Conservation (phyloP, 1,284 basidiomycete genomes). For the Leccinum ponderosum region DNA sequence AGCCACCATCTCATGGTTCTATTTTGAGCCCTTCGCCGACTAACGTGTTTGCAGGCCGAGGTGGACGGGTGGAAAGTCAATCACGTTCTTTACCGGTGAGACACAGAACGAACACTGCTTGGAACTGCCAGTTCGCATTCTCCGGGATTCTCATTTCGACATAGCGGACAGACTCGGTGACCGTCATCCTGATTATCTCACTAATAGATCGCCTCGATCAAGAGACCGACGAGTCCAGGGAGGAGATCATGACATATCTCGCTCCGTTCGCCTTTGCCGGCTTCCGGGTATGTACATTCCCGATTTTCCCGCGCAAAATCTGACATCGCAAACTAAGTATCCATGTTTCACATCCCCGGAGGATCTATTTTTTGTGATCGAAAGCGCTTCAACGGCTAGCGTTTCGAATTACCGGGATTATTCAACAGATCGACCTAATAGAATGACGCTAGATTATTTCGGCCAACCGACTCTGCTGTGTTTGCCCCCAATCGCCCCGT, state of each 20-base stretch:
- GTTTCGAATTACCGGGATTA: constrained; percentile 15
- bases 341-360: constrained; percentile 33
- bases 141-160: no score
- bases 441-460: constrained; percentile 42
- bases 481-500: constrained; percentile 44
- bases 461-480: constrained; percentile 35
- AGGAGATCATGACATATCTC: constrained; percentile 39
- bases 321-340: constrained; percentile 30
- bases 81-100: no score
- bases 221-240: constrained; percentile 38
- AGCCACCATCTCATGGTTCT: no score
- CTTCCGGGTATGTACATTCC: constrained; percentile 42
- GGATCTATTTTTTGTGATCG: constrained; percentile 16
- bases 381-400: not conserved
- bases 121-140: no score
- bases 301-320: not conserved
- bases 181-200: constrained; percentile 1
- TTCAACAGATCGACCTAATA: constrained; percentile 29
- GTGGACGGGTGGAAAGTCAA: no score
- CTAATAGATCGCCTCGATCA: constrained; percentile 36
- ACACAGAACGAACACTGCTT: no score
- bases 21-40: no score
- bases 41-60: no score
- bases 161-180: no score
- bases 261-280: constrained; percentile 48